phyloP scores from a whole-genome alignment of 2,329 filamentous ascomycete species.

The Colletotrichum sp. region DNA sequence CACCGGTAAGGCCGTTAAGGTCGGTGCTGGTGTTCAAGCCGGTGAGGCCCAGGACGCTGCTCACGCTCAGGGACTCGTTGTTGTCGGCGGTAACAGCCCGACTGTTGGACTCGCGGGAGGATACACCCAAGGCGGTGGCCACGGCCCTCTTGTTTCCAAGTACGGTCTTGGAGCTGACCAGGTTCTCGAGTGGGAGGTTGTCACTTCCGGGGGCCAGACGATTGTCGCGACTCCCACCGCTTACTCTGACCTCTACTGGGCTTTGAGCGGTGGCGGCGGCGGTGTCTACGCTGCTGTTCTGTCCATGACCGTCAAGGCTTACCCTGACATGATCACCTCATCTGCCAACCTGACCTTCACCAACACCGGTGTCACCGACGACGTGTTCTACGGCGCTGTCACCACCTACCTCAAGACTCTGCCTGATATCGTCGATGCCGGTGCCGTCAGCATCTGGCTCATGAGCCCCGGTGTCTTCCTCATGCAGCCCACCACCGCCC shows the following conservation, averaged over 20 bases:
- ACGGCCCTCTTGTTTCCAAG: constrained; percentile 46
- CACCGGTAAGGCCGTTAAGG: constrained; percentile 48
- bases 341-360: constrained; percentile 49
- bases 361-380: constrained; percentile 22
- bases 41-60: constrained; percentile 46
- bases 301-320: constrained; percentile 45
- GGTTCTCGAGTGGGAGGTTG: constrained; percentile 52
- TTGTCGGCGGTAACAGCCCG: constrained; percentile 52
- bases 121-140: constrained; percentile 61
- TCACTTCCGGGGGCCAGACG: constrained; percentile 47
- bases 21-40: constrained; percentile 54
- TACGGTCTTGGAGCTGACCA: constrained; percentile 61
- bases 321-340: constrained; percentile 37
- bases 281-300: constrained; percentile 57
- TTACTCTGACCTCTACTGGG: constrained; percentile 61
- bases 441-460: constrained; percentile 16
- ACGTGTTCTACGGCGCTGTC: constrained; percentile 24
- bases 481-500: constrained; percentile 40
- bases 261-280: constrained; percentile 54
- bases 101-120: constrained; percentile 60
- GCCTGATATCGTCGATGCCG: constrained; percentile 11
- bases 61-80: constrained; percentile 37
- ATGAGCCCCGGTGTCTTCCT: background rate
- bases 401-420: background rate
- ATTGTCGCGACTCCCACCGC: constrained; percentile 44